Conservation (phyloP, 2,329 filamentous ascomycete genomes). For the Aspergillus tanneri region DNA sequence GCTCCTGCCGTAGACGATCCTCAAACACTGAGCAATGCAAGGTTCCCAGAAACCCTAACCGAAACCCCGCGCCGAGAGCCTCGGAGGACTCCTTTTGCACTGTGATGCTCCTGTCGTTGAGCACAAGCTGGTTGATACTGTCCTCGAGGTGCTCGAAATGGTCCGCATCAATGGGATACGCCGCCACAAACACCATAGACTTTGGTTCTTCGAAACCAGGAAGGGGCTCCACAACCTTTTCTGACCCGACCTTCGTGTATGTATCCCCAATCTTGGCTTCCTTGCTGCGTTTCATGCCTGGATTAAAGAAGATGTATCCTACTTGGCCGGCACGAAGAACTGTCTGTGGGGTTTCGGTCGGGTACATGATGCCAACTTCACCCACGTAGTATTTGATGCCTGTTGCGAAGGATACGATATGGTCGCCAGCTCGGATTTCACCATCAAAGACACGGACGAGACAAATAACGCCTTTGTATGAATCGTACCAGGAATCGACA, state of each 20-base stretch:
- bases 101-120: constrained; percentile 94
- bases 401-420: constrained; percentile 83
- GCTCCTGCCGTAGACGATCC: constrained; percentile 88
- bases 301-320: constrained; percentile 95
- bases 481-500: constrained; percentile 98
- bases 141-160: constrained; percentile 87
- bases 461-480: constrained; percentile 88
- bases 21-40: constrained; percentile 99
- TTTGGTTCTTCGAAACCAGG: constrained; percentile 97
- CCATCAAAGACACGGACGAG: constrained; percentile 92
- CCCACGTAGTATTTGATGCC: constrained; percentile 88
- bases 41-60: constrained; percentile 91
- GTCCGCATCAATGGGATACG: constrained; percentile 87
- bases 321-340: constrained; percentile 87
- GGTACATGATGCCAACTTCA: constrained; percentile 96
- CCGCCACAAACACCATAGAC: constrained; percentile 97
- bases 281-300: constrained; percentile 94
- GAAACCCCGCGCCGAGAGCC: constrained; percentile 89
- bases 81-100: constrained; percentile 93
- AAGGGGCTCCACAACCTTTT: constrained; percentile 73
- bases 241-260: constrained; percentile 76
- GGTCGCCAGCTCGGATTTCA: constrained; percentile 75
- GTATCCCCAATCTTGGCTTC: constrained; percentile 97
- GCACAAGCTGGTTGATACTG: constrained; percentile 86
- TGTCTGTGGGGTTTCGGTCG: constrained; percentile 76